Evolutionary conservation across 2,329 filamentous ascomycete genomes (phyloP).

Genomic region (Pseudogymnoascus sp.): DNA sequence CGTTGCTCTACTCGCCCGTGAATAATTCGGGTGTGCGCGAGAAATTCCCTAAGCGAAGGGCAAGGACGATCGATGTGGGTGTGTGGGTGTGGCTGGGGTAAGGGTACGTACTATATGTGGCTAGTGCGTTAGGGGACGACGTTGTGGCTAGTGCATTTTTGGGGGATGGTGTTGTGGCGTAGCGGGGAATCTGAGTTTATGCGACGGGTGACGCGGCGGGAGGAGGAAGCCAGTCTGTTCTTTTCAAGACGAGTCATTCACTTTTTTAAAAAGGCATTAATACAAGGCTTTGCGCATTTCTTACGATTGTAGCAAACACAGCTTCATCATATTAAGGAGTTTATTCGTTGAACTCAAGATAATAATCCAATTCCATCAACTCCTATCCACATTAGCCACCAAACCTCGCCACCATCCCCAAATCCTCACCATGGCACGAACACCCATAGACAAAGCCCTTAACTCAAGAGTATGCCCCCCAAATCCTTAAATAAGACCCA

Average conservation of each 20-base stretch:
- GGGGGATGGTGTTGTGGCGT: constrained; percentile 2
- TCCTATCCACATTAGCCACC: neutral
- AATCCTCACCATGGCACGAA: constrained; percentile 42
- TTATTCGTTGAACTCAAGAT: neutral
- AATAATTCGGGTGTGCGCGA: constrained; percentile 10
- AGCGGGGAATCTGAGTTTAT: neutral
- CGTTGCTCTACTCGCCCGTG: constrained; percentile 5
- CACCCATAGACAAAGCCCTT: constrained; percentile 57
- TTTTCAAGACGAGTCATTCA: neutral
- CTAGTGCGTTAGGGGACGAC: neutral
- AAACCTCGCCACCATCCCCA: constrained; percentile 2
- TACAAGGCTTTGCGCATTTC: neutral
- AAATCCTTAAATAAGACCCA: neutral
- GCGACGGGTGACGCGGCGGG: constrained; percentile 3
- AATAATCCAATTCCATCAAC: neutral
- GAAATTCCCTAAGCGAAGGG: constrained; percentile 12
- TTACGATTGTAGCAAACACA: neutral
- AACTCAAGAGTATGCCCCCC: constrained; percentile 52
- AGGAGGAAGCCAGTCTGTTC: constrained; percentile 2
- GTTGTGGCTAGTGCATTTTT: neutral
- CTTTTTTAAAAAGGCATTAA: neutral
- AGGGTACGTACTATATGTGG: constrained; percentile 4
- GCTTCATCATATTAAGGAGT: neutral
- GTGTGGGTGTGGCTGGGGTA: constrained; percentile 4
- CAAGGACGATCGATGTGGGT: constrained; percentile 3